A percentile compares a stretch with the other conserved stretches of the same genome.
Evolutionary conservation across 768 basidiomycete species (phyloP).

Genomic region (Tulasnella sp.): DNA sequence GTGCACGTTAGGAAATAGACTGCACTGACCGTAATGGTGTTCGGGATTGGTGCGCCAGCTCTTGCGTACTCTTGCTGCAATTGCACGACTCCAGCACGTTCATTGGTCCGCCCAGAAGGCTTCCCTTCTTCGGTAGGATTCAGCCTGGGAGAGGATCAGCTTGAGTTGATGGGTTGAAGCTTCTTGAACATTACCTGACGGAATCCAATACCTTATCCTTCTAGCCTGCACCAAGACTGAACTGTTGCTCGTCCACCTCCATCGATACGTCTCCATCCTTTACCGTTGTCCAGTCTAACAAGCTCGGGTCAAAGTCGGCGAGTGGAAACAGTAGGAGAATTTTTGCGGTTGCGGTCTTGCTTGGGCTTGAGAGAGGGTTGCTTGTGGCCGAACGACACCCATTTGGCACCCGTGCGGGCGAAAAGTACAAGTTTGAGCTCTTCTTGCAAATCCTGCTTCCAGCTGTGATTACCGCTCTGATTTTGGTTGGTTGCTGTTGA

Average conservation of each 20-base stretch:
- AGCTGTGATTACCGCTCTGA: slow-evolving; percentile 1
- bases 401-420: not conserved
- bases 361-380: slow-evolving; percentile 20
- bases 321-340: not conserved
- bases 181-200: slow-evolving; percentile 55
- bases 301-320: slow-evolving; percentile 72
- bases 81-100: slow-evolving; percentile 32
- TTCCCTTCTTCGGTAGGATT: slow-evolving; percentile 56
- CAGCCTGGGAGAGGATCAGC: slow-evolving; percentile 50
- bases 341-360: slow-evolving; percentile 1
- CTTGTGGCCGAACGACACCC: not conserved
- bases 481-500: slow-evolving; percentile 14
- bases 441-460: slow-evolving; percentile 20
- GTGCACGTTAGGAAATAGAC: slow-evolving; percentile 49
- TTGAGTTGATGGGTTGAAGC: not conserved
- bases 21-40: slow-evolving; percentile 35
- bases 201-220: slow-evolving; percentile 83
- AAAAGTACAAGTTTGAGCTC: slow-evolving; percentile 10
- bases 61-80: slow-evolving; percentile 37
- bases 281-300: slow-evolving; percentile 75
- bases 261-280: slow-evolving; percentile 51
- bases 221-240: not conserved
- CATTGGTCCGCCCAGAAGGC: slow-evolving; percentile 42
- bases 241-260: slow-evolving; percentile 62
- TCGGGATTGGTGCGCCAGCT: slow-evolving; percentile 44